Base-by-base conservation (phyloP, 2,329 filamentous ascomycete genomes). In the Huntiella moniliformis region DNA sequence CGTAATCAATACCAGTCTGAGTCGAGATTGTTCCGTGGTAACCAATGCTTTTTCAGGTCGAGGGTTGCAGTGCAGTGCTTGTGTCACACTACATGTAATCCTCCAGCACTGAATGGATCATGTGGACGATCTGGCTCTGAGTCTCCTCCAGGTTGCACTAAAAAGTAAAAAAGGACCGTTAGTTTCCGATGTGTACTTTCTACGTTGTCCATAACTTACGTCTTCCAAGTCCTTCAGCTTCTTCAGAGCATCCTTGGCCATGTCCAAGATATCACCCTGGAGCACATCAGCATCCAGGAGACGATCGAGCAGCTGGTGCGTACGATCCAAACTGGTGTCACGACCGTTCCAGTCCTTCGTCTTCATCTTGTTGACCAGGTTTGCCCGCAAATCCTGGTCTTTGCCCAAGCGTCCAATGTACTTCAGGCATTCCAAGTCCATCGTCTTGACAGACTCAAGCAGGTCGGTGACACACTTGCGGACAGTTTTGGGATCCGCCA, bases 171-270 rank as follows among this genome's bases (percentile, higher is more conserved):
- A 33, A 11, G 6, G 4, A 3, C 22, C 22, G 33, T 45, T 38
- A 49, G 38, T 16, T 5, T 10, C 15, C 16, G 28, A 3, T 42
- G 8, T n/a, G 7, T 5, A 41, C 4, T 17, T 18, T 39, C 11
- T 44, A 13, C 33, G 5, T 34, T 8, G 10, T 33, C 7, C 16
- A 34, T 37, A 32, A 42, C 48, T 44, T 17, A 52, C 50, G 17
- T 50, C 46, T 13, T 52, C 47, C 10, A 50, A 37, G 36, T 46
- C 39, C 32, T 50, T 41, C 16, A 52, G 38, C 12, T 44, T 46
- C 16, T 36, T 37, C 13, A 42, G 16, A 8, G 42, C 44, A 36
- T 44, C 17, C 15, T 22, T 45, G 15, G 43, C 44, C 35, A 44
- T n/a, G 12, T 46, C 43, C 15, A 36, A 17, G 22, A 49, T 38